Base-by-base conservation (phyloP, 805 yeast species). In the Lipomyces spencermartinsiae region DNA sequence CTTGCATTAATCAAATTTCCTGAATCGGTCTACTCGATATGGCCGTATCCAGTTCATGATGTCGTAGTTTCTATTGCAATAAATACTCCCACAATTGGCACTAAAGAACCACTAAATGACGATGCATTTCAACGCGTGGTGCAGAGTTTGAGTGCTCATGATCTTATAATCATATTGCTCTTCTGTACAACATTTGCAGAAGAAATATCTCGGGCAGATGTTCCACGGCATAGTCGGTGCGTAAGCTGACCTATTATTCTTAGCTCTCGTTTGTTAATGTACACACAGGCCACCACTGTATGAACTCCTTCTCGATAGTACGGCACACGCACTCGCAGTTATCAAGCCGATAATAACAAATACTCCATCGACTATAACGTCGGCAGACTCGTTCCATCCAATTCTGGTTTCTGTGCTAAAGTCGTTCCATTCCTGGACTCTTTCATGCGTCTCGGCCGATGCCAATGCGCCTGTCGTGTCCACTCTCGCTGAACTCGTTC, bases 151-250 rank as follows among this genome's bases (percentile, higher is more conserved):
- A 16, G 12, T 25, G 43, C 59, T 9, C 39, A 37, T 31, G 70
- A 62, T 37, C 46, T 67, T 8, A 58, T 37, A 29, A 46, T 33
- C 9, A 63, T 51, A 19, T 53, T 64, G 29, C 56, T 67, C 14
- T 69, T 68, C 34, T 54, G 64, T 35, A 39, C 71, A 19, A 64
- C 63, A 2, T 55, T 69, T 25, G 70, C 72, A 7, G 72, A 69
- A 35, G 72, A 69, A 35, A 37, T 67, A 29, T 55, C 54, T 7
- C 67, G 62, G 10, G 66, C 71, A n/a, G 71, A 68, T n/a, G 63
- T 59, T 1, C 53, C 71, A 25, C 56, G 72, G 22, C 65, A 46
- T 31, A 63, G 59, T 33, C 51, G 66, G 68, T 64, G 34, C 9
- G 35, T 29, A 33, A 33, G n/a, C 56, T 57, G 12, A 2, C 4